Conservation (phyloP, 2,329 filamentous ascomycete species). For the Kalmusia sp. region DNA sequence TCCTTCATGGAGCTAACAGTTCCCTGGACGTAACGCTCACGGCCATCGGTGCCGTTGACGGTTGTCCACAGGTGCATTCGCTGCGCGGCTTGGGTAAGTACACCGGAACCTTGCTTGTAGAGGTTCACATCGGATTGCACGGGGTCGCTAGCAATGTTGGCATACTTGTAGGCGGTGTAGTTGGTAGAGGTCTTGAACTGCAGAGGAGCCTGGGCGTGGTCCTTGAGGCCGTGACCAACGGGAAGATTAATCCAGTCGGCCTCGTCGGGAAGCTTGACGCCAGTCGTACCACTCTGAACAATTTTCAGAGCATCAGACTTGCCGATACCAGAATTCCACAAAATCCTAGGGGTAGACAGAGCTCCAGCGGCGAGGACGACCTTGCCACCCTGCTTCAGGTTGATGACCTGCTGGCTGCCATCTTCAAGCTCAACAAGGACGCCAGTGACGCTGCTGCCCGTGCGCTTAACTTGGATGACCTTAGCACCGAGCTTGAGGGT, state of each 20-base stretch:
- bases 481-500: constrained; percentile 48
- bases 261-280: constrained; percentile 48
- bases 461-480: constrained; percentile 48
- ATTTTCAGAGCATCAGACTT: constrained; percentile 54
- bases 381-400: constrained; percentile 58
- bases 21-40: background rate
- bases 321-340: constrained; percentile 65
- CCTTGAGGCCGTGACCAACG: constrained; percentile 55
- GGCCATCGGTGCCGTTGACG: background rate
- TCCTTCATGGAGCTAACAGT: constrained; percentile 33
- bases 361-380: constrained; percentile 61
- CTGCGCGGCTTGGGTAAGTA: constrained; percentile 67
- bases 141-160: constrained; percentile 57
- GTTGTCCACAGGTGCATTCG: constrained; percentile 19
- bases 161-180: constrained; percentile 9
- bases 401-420: constrained; percentile 68
- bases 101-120: constrained; percentile 69
- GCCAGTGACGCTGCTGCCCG: constrained; percentile 67
- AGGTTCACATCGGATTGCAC: constrained; percentile 58
- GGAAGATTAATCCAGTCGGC: constrained; percentile 56
- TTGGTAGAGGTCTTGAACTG: background rate
- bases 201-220: constrained; percentile 54
- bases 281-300: constrained; percentile 47
- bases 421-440: constrained; percentile 63
- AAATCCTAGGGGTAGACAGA: constrained; percentile 52